Evolutionary conservation across 75 land plant species (phyloP), one percentile per base, ranked within the genome.

Genomic region (Picea glauca): DNA sequence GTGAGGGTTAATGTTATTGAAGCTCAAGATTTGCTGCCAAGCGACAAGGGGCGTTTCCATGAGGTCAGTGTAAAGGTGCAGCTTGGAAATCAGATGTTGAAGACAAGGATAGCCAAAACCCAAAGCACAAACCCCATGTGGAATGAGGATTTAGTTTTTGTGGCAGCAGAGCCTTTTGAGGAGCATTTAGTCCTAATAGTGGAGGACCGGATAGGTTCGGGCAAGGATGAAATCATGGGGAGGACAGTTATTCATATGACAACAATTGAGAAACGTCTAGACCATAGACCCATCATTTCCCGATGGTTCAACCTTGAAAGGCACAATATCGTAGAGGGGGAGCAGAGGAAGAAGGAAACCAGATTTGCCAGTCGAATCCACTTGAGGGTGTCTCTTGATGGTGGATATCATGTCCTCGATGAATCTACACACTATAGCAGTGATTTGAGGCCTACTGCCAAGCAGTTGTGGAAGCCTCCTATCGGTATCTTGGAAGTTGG

Each of bases 71-170:
- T 90, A 1, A 87, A 83, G 72, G 91, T 54, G 20, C 62, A 78
- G 67, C 80, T 92, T 35, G 94, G 92, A 20, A 82, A 84, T 32
- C 93, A 91, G 80, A 57, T 81, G 15, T 61, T 87, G 58, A 90
- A 78, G 78, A 89, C 93, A 2, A 86, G 82, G 50, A 18, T 62
- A 3, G 62, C 78, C 38, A 68, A 79, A 11, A 76, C 58, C 17
- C 56, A 76, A 58, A 78, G 85, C 43, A 62, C 79, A 13, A 89
- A 76, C 63, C 93, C 91, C 1, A 15, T 87, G 33, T 91, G 93
- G 93, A 91, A 91, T 75, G 93, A 91, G 75, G 93, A 91, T 33
- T 23, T 91, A 15, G n/a, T 91, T 23, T 89, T 91, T 79, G 93
- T 67, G 12, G 91, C 78, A n/a, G 89, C 89, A 13, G 93, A 91